Percentiles rank a stretch among this genome's conserved stretches.
These are phyloP conservation scores for Heterobasidion parviporum DNA, from an alignment of 1,284 basidiomycete species.

Conservation along the genomic window DNA sequence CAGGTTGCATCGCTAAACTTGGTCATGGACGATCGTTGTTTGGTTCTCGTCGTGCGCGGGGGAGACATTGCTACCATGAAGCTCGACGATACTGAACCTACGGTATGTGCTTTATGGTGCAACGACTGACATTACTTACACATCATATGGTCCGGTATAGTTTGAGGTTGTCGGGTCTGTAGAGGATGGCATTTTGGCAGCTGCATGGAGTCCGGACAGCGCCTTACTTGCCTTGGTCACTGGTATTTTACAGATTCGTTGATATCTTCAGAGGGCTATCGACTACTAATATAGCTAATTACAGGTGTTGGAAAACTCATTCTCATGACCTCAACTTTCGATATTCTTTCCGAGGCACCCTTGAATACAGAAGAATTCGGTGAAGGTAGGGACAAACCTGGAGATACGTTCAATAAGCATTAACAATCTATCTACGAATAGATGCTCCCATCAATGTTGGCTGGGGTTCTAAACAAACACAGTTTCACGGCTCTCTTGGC, in stretches of 20 bases:
- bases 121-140: neutral
- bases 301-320: slow-evolving; percentile 75
- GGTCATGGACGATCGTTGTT: slow-evolving; percentile 54
- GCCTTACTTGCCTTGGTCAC: slow-evolving; percentile 76
- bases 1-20: slow-evolving; percentile 59
- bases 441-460: slow-evolving; percentile 92
- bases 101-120: slow-evolving; percentile 22
- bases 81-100: slow-evolving; percentile 43
- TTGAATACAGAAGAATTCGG: slow-evolving; percentile 78
- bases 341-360: slow-evolving; percentile 76
- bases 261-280: neutral
- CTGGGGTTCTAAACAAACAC: slow-evolving; percentile 96
- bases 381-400: slow-evolving; percentile 44
- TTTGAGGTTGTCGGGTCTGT: slow-evolving; percentile 80
- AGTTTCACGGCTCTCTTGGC: slow-evolving; percentile 95
- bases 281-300: neutral
- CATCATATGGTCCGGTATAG: slow-evolving; percentile 20
- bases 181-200: slow-evolving; percentile 77
- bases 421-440: slow-evolving; percentile 19
- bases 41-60: slow-evolving; percentile 59
- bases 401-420: too few species aligned
- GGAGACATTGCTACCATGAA: slow-evolving; percentile 73
- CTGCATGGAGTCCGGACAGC: slow-evolving; percentile 89
- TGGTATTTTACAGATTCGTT: slow-evolving; percentile 33
- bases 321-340: slow-evolving; percentile 85